Conservation (phyloP, 345 rosid genomes). For the Lumnitzera racemosa region DNA sequence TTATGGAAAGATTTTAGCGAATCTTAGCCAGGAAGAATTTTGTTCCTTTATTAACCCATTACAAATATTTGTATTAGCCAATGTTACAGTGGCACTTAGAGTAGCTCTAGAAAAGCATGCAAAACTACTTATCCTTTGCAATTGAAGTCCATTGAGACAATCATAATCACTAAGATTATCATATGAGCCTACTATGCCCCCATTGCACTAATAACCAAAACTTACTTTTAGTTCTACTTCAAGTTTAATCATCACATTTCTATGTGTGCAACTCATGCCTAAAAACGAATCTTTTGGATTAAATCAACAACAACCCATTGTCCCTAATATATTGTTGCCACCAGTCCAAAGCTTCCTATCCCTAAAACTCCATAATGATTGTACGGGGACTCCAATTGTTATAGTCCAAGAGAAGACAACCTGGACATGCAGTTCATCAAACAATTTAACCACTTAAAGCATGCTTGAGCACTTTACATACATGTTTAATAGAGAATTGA, state of each 20-base stretch:
- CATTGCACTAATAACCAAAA: slow-evolving; percentile 83
- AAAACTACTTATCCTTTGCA: slow-evolving; percentile 62
- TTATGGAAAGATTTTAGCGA: slow-evolving; percentile 77
- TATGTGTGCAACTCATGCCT: too few relatives aligned
- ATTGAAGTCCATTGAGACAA: slow-evolving; percentile 28
- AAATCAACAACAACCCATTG: too few relatives aligned
- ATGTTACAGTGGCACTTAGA: slow-evolving; percentile 85
- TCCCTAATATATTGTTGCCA: too few relatives aligned
- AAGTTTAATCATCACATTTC: slow-evolving; percentile 26
- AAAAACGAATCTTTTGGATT: too few relatives aligned
- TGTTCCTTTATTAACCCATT: slow-evolving; percentile 77
- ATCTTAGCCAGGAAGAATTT: slow-evolving; percentile 81
- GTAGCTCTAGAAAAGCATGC: slow-evolving; percentile 97
- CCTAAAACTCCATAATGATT: too few relatives aligned
- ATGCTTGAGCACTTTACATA: slow-evolving; percentile 47
- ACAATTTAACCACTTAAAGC: slow-evolving; percentile 37
- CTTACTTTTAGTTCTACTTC: slow-evolving; percentile 81
- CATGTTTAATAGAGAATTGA: slow-evolving; percentile 51
- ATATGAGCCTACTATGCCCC: slow-evolving; percentile 17
- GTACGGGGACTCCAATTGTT: slow-evolving; percentile 30
- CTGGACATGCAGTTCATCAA: slow-evolving; percentile 25
- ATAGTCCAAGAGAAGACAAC: slow-evolving; percentile 78
- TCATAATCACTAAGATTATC: slow-evolving; percentile 22
- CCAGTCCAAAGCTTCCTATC: too few relatives aligned
- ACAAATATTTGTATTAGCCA: slow-evolving; percentile 91